Conservation (phyloP, 2,329 filamentous ascomycete species). For the Cadophora gregata region DNA sequence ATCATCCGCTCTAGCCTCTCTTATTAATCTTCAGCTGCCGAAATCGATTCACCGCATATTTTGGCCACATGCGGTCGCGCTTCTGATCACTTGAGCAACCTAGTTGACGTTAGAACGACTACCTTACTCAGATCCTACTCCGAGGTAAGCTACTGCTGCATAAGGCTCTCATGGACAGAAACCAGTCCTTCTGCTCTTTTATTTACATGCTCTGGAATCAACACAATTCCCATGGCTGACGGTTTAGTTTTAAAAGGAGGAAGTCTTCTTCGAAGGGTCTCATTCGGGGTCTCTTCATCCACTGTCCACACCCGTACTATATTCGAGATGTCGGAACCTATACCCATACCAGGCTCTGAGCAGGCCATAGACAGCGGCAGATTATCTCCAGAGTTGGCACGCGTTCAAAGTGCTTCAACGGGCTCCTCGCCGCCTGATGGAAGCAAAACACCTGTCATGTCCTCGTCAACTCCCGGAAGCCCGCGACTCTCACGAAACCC, state of each 20-base stretch:
- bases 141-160: slow-evolving; percentile 20
- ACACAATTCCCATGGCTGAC: slow-evolving; percentile 48
- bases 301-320: slow-evolving; percentile 46
- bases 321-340: slow-evolving; percentile 53
- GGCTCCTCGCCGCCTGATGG: slow-evolving; percentile 56
- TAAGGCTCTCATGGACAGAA: slow-evolving; percentile 12
- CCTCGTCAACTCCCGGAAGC: slow-evolving; percentile 53
- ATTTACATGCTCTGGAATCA: slow-evolving; percentile 6
- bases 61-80: slow-evolving; percentile 25
- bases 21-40: slow-evolving; percentile 26
- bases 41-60: slow-evolving; percentile 23
- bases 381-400: slow-evolving; percentile 36
- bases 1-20: slow-evolving; percentile 22
- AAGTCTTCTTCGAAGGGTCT: slow-evolving; percentile 49
- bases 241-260: slow-evolving; percentile 49
- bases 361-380: slow-evolving; percentile 30
- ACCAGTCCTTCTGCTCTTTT: slow-evolving; percentile 7
- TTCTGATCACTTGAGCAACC: slow-evolving; percentile 30
- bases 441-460: slow-evolving; percentile 58
- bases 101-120: slow-evolving; percentile 13
- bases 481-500: slow-evolving; percentile 73
- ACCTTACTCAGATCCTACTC: slow-evolving; percentile 10
- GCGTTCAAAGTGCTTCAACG: slow-evolving; percentile 45
- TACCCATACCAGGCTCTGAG: slow-evolving; percentile 44
- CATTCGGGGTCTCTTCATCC: slow-evolving; percentile 49